Evolutionary conservation across 352 stramenopile genomes (phyloP), one percentile per base, ranked within the genome.

Genomic region (Phytophthora pisi): DNA sequence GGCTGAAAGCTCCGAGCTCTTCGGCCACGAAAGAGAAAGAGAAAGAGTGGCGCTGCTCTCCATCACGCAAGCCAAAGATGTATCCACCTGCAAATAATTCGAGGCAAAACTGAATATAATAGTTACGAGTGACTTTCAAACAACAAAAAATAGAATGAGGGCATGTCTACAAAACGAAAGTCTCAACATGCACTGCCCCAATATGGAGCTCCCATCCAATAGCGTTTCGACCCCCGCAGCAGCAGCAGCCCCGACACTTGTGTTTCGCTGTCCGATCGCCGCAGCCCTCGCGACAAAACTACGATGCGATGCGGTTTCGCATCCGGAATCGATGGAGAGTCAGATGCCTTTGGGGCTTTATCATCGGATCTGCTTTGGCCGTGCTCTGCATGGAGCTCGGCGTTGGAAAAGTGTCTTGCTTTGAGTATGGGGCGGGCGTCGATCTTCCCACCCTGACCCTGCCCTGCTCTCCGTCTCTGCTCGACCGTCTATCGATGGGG

Each of bases 351-450:
- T 66, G 20, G 57, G 46, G 60, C 26, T 52, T 20, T 54, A 77
- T 77, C 65, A 45, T 71, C 46, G 52, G 65, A 74, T 74, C 59
- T 31, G 69, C 31, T 28, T 69, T 61, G 63, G 49, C 64, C 59
- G 16, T 51, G 64, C 36, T 76, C 36, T 72, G 54, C 43, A 40
- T 46, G 20, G 20, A 45, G 40, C 64, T 58, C 47, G 50, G 57
- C 49, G 46, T 40, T 42, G 30, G 45, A 43, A 59, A 58, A 34
- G 42, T 65, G 20, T 71, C 61, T 77, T 77, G 57, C 28, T 23
- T 65, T 54, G 10, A 77, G 51, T 77, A 74, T 77, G 55, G 11
- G 28, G 43, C 26, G 42, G 40, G 38, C 55, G 31, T 57, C 43
- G 51, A 66, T 63, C 55, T 72, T 64, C 56, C 65, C 59, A 71